phyloP scores from a whole-genome alignment of 2,329 filamentous ascomycete species.

The Penicillium brevicompactum region DNA sequence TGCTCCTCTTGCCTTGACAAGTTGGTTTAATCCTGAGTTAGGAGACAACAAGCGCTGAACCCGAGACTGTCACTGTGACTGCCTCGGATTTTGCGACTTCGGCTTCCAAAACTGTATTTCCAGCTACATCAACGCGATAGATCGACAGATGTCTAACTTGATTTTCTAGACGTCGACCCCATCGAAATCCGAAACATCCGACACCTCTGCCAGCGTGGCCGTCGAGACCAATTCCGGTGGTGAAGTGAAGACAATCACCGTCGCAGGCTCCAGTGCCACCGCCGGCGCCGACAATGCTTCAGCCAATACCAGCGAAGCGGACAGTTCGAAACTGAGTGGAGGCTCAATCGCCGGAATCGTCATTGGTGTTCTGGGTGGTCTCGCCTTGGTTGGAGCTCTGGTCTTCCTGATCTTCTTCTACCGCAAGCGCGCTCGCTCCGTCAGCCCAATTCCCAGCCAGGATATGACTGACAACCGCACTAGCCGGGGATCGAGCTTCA shows the following conservation, averaged over 20 bases:
- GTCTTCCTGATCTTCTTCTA: constrained; percentile 43
- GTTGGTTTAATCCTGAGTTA: constrained; percentile 21
- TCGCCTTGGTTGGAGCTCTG: constrained; percentile 41
- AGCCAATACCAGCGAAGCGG: constrained; percentile 10
- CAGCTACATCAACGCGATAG: neutral
- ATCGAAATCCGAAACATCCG: constrained; percentile 12
- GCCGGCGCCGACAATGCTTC: constrained; percentile 19
- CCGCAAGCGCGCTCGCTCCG: constrained; percentile 36
- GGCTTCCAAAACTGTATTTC: constrained; percentile 14
- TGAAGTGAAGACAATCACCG: constrained; percentile 33
- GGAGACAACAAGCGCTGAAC: constrained; percentile 19
- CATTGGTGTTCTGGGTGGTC: constrained; percentile 43
- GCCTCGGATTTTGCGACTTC: neutral
- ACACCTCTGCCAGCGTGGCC: constrained; percentile 13
- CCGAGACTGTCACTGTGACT: constrained; percentile 19
- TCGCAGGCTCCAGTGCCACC: constrained; percentile 20
- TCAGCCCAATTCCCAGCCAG: constrained; percentile 33
- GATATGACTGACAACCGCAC: constrained; percentile 34
- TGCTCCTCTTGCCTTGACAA: constrained; percentile 12
- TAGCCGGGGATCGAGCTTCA: constrained; percentile 39
- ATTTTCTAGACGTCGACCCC: constrained; percentile 12
- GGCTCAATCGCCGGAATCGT: constrained; percentile 50
- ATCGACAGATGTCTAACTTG: constrained; percentile 7
- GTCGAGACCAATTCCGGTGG: constrained; percentile 29
- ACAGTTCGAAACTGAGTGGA: constrained; percentile 35